phyloP scores from a whole-genome alignment of 805 yeast species.

The Middelhovenomyces tepae region DNA sequence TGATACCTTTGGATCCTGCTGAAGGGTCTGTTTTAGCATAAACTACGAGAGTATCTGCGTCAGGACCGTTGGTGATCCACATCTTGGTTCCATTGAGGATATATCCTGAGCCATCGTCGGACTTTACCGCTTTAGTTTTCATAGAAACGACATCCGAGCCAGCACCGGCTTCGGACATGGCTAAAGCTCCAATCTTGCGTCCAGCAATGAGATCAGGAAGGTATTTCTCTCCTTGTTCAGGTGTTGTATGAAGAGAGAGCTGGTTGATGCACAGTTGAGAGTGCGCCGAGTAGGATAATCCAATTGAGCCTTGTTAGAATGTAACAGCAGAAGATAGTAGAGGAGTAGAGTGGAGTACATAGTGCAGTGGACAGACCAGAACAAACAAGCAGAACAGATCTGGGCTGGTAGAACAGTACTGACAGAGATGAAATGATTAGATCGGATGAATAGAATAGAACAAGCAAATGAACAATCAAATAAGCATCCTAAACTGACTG shows the following conservation, averaged over 20 bases:
- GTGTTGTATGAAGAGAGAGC: constrained; percentile 22
- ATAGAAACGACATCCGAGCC: constrained; percentile 27
- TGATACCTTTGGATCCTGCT: constrained; percentile 25
- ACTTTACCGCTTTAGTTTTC: constrained; percentile 23
- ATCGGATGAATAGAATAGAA: too few relatives aligned
- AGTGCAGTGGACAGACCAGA: too few relatives aligned
- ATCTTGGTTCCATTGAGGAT: constrained; percentile 25
- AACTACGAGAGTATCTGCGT: constrained; percentile 25
- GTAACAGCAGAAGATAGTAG: too few relatives aligned
- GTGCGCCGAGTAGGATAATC: constrained; percentile 26
- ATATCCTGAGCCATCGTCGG: constrained; percentile 23
- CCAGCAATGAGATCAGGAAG: constrained; percentile 25
- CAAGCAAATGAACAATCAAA: too few relatives aligned
- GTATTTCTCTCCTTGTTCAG: constrained; percentile 23
- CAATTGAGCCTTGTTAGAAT: too few relatives aligned
- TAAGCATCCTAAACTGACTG: too few relatives aligned
- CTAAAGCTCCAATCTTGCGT: constrained; percentile 24
- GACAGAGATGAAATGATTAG: too few relatives aligned
- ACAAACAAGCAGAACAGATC: too few relatives aligned
- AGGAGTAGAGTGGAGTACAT: too few relatives aligned
- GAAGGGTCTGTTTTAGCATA: constrained; percentile 26
- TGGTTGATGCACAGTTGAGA: constrained; percentile 28
- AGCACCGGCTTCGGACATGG: constrained; percentile 28
- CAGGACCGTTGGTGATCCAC: constrained; percentile 30
- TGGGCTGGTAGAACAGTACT: too few relatives aligned